Conservation (phyloP, 1,284 basidiomycete genomes). For the Sporisorium scitamineum region DNA sequence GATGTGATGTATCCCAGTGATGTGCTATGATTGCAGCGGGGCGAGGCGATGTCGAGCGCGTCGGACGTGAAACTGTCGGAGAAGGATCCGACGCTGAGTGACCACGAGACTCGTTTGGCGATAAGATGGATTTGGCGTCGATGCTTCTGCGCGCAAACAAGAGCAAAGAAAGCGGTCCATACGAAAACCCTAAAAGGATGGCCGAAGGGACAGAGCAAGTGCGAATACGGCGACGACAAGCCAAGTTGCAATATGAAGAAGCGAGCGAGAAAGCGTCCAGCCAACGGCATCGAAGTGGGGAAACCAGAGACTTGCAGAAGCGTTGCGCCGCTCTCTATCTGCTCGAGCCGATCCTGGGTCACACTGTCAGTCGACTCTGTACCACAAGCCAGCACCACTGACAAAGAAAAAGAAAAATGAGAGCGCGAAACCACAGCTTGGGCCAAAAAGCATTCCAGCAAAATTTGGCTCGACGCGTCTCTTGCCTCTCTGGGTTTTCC, state of each 20-base stretch:
- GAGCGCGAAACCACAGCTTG: neutral
- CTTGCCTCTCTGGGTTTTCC: neutral
- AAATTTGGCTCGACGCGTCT: neutral
- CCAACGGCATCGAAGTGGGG: slow-evolving; percentile 2
- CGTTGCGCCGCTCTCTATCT: neutral
- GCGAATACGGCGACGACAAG: too few relatives aligned
- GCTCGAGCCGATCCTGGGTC: slow-evolving; percentile 5
- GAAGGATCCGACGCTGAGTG: neutral
- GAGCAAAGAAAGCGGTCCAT: too few relatives aligned
- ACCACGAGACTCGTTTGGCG: neutral
- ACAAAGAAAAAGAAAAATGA: neutral
- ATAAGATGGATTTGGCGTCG: neutral
- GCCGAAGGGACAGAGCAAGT: too few relatives aligned
- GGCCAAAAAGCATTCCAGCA: neutral
- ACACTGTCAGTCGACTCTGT: neutral
- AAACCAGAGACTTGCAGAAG: neutral
- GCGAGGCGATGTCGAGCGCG: neutral
- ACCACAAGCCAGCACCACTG: neutral
- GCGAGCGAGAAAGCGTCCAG: neutral
- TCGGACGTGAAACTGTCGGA: neutral
- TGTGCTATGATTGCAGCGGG: neutral
- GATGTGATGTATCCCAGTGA: too few relatives aligned
- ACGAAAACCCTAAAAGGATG: too few relatives aligned
- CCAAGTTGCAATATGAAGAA: too few relatives aligned
- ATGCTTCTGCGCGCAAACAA: neutral